These are phyloP conservation scores for Epichloe glyceriae DNA, from an alignment of 2,329 filamentous ascomycete genomes.

Conservation along the genomic window DNA sequence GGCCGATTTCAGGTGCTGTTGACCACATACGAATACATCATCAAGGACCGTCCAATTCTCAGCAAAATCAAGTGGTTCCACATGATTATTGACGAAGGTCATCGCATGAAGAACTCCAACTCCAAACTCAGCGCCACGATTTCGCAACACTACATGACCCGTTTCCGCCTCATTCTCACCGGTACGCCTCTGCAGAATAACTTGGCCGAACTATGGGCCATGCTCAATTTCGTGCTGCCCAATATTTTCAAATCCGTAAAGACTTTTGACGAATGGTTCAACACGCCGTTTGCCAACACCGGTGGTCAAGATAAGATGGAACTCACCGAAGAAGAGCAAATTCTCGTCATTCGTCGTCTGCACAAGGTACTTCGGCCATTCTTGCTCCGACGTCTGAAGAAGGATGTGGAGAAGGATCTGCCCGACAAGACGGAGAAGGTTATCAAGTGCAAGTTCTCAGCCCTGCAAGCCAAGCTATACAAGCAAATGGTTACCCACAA, in stretches of 20 bases:
- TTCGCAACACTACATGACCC: slow-evolving; percentile 85
- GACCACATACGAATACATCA: slow-evolving; percentile 98
- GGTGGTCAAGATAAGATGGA: slow-evolving; percentile 98
- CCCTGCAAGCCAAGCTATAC: slow-evolving; percentile 85
- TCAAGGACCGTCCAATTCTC: slow-evolving; percentile 89
- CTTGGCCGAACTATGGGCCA: slow-evolving; percentile 86
- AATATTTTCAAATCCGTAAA: slow-evolving; percentile 99
- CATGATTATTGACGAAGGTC: slow-evolving; percentile 99
- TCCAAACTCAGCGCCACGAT: slow-evolving; percentile 95
- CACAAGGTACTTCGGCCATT: slow-evolving; percentile 97
- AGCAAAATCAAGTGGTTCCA: slow-evolving; percentile 99
- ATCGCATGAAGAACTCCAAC: slow-evolving; percentile 97
- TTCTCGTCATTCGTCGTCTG: slow-evolving; percentile 93
- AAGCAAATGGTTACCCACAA: slow-evolving; percentile 96
- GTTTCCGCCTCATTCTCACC: slow-evolving; percentile 91
- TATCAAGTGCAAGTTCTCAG: slow-evolving; percentile 97
- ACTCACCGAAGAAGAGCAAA: slow-evolving; percentile 96
- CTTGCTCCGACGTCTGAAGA: slow-evolving; percentile 95
- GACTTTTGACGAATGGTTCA: slow-evolving; percentile 99
- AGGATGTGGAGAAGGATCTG: slow-evolving; percentile 97
- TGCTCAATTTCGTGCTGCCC: slow-evolving; percentile 95
- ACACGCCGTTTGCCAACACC: slow-evolving; percentile 96
- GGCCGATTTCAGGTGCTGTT: slow-evolving; percentile 92
- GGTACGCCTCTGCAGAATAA: slow-evolving; percentile 98
- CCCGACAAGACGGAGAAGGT: slow-evolving; percentile 99